Evolutionary conservation across 2,329 filamentous ascomycete species (phyloP).

Genomic region (Penicillium sp.): DNA sequence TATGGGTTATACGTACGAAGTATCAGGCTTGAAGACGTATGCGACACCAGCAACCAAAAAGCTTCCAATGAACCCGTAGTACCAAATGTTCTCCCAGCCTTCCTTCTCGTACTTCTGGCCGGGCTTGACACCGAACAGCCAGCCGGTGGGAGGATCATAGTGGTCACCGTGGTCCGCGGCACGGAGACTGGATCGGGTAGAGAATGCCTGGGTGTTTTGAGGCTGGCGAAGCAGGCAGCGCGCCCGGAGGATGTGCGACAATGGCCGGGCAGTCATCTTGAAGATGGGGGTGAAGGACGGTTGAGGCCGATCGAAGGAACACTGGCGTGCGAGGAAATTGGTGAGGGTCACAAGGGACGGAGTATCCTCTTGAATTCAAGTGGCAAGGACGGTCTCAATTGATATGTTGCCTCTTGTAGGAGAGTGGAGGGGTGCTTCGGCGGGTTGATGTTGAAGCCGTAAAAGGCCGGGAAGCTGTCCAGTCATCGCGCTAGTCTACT

Average conservation of each 20-base stretch:
- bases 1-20: constrained; percentile 69
- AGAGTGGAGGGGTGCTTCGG: constrained; percentile 33
- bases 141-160: constrained; percentile 87
- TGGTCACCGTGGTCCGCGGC: constrained; percentile 65
- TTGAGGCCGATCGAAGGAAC: constrained; percentile 12
- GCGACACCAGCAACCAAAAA: constrained; percentile 72
- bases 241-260: constrained; percentile 42
- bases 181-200: constrained; percentile 41
- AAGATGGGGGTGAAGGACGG: constrained; percentile 22
- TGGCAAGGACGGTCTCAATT: constrained; percentile 28
- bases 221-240: constrained; percentile 40
- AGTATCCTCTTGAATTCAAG: constrained; percentile 14
- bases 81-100: constrained; percentile 89
- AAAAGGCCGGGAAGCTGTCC: constrained; percentile 37
- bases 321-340: constrained; percentile 5
- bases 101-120: constrained; percentile 95
- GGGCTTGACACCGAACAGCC: constrained; percentile 91
- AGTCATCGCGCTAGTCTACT: constrained; percentile 33
- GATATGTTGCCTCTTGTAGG: constrained; percentile 24
- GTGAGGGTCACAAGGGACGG: constrained; percentile 7
- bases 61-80: constrained; percentile 80
- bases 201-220: constrained; percentile 42
- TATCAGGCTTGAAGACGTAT: constrained; percentile 97
- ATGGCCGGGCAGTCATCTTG: constrained; percentile 42
- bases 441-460: constrained; percentile 41